Percentiles rank a stretch among this genome's conserved stretches.
Evolutionary conservation across 78 protist species (phyloP).

Genomic region (Protostelium mycophagum): DNA sequence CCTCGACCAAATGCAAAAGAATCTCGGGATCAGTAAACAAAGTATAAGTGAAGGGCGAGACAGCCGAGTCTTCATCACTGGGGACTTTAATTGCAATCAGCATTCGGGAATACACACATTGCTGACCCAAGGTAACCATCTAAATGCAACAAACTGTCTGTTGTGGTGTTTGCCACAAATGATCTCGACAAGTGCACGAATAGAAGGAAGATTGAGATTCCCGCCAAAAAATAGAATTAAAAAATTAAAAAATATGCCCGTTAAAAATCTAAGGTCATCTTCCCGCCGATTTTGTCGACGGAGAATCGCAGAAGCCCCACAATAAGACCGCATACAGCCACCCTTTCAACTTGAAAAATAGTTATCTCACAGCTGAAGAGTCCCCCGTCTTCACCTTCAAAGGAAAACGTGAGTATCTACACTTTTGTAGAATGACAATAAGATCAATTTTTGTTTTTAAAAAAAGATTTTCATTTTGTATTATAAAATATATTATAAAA

Average conservation of each 20-base stretch:
- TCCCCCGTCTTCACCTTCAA: background rate
- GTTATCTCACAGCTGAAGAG: background rate
- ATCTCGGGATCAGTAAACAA: no score
- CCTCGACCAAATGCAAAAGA: background rate
- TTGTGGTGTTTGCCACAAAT: no score
- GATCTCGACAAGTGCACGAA: no score
- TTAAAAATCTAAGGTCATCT: background rate
- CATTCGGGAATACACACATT: background rate
- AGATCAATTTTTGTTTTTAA: no score
- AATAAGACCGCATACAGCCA: background rate
- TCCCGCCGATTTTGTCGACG: background rate
- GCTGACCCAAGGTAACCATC: no score
- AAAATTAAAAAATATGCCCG: no score
- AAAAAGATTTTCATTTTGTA: no score
- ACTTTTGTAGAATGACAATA: background rate
- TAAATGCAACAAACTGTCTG: no score
- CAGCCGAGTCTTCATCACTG: background rate
- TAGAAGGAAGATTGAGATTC: no score
- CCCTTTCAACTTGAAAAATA: background rate
- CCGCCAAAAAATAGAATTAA: no score
- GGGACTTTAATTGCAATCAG: background rate
- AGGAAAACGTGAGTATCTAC: background rate
- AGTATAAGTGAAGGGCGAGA: background rate
- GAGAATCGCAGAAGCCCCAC: background rate
- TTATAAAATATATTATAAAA: no score